Evolutionary conservation across 2,329 filamentous ascomycete species (phyloP).

Genomic region (Sarocladiaceae sp.): DNA sequence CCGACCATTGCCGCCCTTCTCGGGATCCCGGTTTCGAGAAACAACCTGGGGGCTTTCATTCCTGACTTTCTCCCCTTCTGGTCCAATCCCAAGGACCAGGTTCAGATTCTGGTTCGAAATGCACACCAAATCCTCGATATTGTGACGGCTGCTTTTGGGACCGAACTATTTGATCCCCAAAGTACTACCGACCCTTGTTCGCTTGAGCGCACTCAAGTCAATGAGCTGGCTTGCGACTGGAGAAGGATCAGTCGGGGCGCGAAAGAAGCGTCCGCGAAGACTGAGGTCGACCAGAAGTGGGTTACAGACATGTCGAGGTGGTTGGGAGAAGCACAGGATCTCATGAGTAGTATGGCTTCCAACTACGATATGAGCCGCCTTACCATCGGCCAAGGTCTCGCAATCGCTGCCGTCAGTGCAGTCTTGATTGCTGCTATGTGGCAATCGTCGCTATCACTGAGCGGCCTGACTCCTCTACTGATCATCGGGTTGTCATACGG

Average conservation of each 20-base stretch:
- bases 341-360: conserved; percentile 87
- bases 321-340: conserved; percentile 65
- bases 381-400: conserved; percentile 36
- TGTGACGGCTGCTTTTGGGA: conserved; percentile 66
- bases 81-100: conserved; percentile 47
- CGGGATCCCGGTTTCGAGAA: conserved; percentile 82
- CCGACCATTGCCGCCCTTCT: conserved; percentile 84
- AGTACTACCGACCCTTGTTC: conserved; percentile 32
- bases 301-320: conserved; percentile 51
- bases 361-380: conserved; percentile 78
- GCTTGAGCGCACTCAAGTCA: conserved; percentile 34
- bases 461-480: conserved; percentile 34
- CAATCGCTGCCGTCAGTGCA: conserved; percentile 30
- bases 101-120: conserved; percentile 71
- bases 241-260: conserved; percentile 23
- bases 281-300: conserved; percentile 33
- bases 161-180: conserved; percentile 34
- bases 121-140: conserved; percentile 76
- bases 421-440: conserved; percentile 29
- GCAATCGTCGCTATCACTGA: background rate
- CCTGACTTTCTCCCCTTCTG: conserved; percentile 75
- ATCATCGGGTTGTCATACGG: conserved; percentile 61
- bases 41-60: conserved; percentile 86
- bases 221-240: conserved; percentile 69
- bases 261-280: conserved; percentile 14